A percentile compares a stretch with the other conserved stretches of the same genome.
phyloP scores from a whole-genome alignment of 345 rosid genomes.

The Aquilaria malaccensis region DNA sequence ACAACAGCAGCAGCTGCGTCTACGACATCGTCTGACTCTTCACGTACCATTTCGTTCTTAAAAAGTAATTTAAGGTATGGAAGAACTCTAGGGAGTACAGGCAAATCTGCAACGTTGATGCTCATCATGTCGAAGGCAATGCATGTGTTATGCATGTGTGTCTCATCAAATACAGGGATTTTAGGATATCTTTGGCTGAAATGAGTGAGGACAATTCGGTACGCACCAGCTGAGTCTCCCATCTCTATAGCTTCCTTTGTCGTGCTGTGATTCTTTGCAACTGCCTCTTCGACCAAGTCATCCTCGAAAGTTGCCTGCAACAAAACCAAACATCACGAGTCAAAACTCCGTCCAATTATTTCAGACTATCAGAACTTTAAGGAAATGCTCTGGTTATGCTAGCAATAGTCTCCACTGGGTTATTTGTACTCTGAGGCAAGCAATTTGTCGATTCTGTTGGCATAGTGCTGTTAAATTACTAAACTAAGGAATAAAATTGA shows the following conservation, averaged over 20 bases:
- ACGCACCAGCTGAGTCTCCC: constrained; percentile 56
- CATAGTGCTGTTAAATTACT: no score
- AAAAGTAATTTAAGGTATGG: constrained; percentile 78
- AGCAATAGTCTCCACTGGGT: no score
- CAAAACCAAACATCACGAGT: neutral
- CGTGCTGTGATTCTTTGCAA: constrained; percentile 92
- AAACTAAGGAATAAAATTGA: neutral
- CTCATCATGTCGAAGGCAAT: constrained; percentile 94
- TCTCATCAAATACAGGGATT: constrained; percentile 70
- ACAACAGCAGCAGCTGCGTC: constrained; percentile 12
- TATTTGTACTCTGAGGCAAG: no score
- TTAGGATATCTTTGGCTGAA: constrained; percentile 98
- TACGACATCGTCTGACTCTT: constrained; percentile 46
- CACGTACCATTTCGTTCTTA: constrained; percentile 55
- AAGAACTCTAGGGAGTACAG: constrained; percentile 69
- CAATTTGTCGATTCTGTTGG: no score
- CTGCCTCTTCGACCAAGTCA: constrained; percentile 77
- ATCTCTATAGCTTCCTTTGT: constrained; percentile 85
- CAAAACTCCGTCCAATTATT: neutral
- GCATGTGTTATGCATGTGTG: constrained; percentile 87
- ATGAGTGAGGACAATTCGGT: constrained; percentile 82
- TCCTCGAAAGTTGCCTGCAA: constrained; percentile 95
- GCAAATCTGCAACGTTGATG: constrained; percentile 75
- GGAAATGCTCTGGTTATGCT: no score
- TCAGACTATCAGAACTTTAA: neutral